A percentile compares a stretch with the other conserved stretches of the same genome.
phyloP scores from a whole-genome alignment of 1,139 yeast species.

The Saccharomycopsis crataegensis region DNA sequence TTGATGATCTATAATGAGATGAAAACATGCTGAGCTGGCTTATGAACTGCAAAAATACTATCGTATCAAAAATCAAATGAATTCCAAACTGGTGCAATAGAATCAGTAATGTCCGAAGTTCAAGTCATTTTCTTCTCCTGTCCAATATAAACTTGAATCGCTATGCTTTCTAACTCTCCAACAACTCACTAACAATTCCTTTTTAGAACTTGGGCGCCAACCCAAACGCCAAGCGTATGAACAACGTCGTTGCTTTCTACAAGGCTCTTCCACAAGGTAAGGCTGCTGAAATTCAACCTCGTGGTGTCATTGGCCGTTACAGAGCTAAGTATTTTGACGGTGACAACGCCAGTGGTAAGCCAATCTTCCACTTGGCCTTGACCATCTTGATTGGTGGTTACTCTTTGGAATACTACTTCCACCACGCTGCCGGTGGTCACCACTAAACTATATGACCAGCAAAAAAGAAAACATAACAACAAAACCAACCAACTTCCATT shows the following conservation, averaged over 20 bases:
- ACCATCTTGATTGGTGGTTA: constrained; percentile 74
- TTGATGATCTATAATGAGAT: no score
- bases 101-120: no score
- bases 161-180: no score
- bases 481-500: neutral
- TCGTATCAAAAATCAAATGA: no score
- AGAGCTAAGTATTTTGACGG: constrained; percentile 74
- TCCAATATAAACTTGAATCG: no score
- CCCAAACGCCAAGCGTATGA: constrained; percentile 96
- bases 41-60: no score
- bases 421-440: constrained; percentile 26
- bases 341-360: constrained; percentile 74
- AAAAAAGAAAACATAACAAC: neutral
- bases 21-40: no score
- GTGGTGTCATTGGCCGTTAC: constrained; percentile 68
- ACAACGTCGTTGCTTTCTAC: constrained; percentile 91
- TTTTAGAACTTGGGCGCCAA: constrained; percentile 80
- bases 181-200: constrained; percentile 32
- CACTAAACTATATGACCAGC: neutral
- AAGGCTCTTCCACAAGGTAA: constrained; percentile 93
- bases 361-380: constrained; percentile 70
- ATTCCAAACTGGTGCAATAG: no score
- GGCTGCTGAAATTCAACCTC: constrained; percentile 66
- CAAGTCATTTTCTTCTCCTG: no score
- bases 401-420: constrained; percentile 91